Percentiles rank a stretch among this genome's conserved stretches.
These are phyloP conservation scores for Tylopilus sp. DNA, from an alignment of 768 basidiomycete genomes.

Conservation along the genomic window DNA sequence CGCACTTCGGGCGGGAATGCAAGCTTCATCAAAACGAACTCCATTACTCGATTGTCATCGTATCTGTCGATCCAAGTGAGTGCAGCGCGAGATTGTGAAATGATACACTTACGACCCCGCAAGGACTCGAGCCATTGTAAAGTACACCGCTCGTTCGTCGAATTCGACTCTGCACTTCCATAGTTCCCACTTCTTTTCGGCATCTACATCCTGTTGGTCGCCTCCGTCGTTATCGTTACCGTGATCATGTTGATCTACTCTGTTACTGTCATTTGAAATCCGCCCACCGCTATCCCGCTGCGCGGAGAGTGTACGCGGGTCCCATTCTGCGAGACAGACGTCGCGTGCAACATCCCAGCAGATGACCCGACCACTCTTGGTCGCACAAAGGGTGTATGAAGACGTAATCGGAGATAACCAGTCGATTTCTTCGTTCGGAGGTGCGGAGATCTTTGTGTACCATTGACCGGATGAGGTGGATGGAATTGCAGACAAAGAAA, in stretches of 20 bases:
- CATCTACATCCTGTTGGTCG: not conserved
- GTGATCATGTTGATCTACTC: constrained; percentile 5
- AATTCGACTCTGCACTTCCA: constrained; percentile 82
- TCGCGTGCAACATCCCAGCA: constrained; percentile 73
- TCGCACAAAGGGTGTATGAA: constrained; percentile 72
- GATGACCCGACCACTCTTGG: constrained; percentile 71
- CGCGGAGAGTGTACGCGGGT: constrained; percentile 37
- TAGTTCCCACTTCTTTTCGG: constrained; percentile 55
- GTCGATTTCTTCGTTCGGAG: constrained; percentile 66
- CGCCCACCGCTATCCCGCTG: constrained; percentile 4
- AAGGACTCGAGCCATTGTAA: constrained; percentile 70
- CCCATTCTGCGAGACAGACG: constrained; percentile 64
- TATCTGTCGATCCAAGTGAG: constrained; percentile 35
- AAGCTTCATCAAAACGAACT: constrained; percentile 68
- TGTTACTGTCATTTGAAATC: constrained; percentile 7
- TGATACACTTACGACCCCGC: constrained; percentile 41
- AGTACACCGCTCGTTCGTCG: constrained; percentile 65
- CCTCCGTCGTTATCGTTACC: constrained; percentile 13
- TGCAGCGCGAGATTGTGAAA: not conserved
- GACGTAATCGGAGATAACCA: constrained; percentile 78
- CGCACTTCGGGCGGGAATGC: constrained; percentile 51
- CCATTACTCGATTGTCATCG: constrained; percentile 62
- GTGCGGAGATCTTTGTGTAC: constrained; percentile 68
- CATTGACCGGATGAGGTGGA: constrained; percentile 38
- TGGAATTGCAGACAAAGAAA: constrained; percentile 19